Evolutionary conservation across 805 yeast genomes (phyloP), one percentile per base, ranked within the genome.

Genomic region (Zygoascus biomembranicola): DNA sequence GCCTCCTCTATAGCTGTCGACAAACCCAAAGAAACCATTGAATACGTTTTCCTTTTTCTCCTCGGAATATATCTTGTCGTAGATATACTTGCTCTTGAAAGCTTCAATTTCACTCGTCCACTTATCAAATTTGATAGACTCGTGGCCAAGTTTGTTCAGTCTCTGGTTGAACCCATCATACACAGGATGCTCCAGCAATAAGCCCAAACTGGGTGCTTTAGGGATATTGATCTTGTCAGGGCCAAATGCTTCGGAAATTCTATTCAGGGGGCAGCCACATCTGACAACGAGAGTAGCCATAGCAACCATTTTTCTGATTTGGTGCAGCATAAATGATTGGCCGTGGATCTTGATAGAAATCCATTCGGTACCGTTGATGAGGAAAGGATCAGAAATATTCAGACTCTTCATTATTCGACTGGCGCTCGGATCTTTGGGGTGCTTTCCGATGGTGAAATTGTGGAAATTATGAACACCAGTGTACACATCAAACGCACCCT

Each of bases 271-370:
- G 64, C 90, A 82, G 10, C 96, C 94, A 18, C 94, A 83, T 65
- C 99, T 79, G 20, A 92, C 82, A 16, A 87, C 81, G 54, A 92
- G 74, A 0, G 90, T 80, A 1, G 95, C 96, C 95, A 92, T 85
- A 20, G 97, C 92, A 55, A 94, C 88, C 98, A 94, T 94, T 67
- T 94, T 94, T 67, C 99, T 82, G 65, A 94, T 94, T 76, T 92
- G 99, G 71, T 92, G 98, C 58, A 94, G 77, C 98, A 94, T 94
- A 70, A 94, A 94, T 2, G 97, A 88, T 72, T 94, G 99, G 8
- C 99, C 99, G 68, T 94, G 99, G 60, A 94, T 88, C 73, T 92
- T 90, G 64, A 94, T 85, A 1, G 96, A 87, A 1, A 88, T 78
- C 99, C 99, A 94, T 66, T 94, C 98, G 6, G 97, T 90, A 47